Evolutionary conservation across 129 eudicot genomes (phyloP).

Genomic region (Helianthus tuberosus): DNA sequence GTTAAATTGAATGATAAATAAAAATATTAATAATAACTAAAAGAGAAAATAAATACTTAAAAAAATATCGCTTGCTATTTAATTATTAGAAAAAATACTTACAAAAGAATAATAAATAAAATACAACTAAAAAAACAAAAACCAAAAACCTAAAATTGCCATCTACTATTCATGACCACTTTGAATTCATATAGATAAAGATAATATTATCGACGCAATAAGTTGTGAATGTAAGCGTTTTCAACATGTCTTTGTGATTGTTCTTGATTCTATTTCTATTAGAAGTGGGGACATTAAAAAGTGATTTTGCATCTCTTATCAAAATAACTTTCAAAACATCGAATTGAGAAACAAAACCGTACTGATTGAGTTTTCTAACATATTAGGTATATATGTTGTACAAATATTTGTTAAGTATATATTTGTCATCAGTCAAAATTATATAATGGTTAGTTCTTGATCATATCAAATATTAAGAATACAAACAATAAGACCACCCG

Average conservation of each 20-base stretch:
- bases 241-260: background rate
- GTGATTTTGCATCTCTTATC: background rate
- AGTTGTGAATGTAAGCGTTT: conserved; percentile 1
- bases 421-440: too few species aligned
- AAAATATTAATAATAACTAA: too few species aligned
- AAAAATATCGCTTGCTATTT: too few species aligned
- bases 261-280: background rate
- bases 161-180: too few species aligned
- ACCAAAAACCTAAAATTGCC: too few species aligned
- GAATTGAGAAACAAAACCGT: background rate
- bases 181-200: too few species aligned
- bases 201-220: background rate
- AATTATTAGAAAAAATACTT: too few species aligned
- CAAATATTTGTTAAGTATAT: background rate
- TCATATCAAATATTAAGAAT: background rate
- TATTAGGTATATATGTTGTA: background rate
- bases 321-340: background rate
- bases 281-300: background rate
- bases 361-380: background rate
- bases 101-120: too few species aligned
- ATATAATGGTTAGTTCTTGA: background rate
- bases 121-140: too few species aligned
- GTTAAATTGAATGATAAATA: too few species aligned
- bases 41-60: too few species aligned
- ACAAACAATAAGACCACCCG: too few species aligned